Percentiles rank a stretch among this genome's conserved stretches.
phyloP scores from a whole-genome alignment of 192 early-diverging fungal genomes.

The Haplosporangium gracile region DNA sequence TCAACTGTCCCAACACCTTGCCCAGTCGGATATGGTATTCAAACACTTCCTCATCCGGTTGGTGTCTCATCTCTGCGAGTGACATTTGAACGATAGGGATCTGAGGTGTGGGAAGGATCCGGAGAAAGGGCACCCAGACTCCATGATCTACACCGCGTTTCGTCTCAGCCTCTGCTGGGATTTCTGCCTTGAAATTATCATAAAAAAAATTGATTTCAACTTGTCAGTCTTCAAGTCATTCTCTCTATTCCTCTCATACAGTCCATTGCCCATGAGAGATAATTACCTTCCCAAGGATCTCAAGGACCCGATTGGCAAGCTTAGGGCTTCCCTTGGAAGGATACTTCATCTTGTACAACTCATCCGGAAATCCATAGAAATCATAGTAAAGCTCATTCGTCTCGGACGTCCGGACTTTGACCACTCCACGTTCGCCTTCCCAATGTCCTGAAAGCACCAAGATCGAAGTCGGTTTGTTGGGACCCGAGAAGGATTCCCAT shows the following conservation, averaged over 20 bases:
- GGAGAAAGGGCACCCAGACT: constrained; percentile 76
- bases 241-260: background rate
- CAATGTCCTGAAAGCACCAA: constrained; percentile 78
- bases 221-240: background rate
- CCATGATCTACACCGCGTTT: constrained; percentile 79
- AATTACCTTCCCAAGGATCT: constrained; percentile 60
- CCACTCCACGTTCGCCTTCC: constrained; percentile 60
- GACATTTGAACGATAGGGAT: constrained; percentile 79
- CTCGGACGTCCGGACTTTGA: constrained; percentile 58
- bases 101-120: constrained; percentile 66
- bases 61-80: constrained; percentile 54
- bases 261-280: background rate
- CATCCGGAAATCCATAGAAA: constrained; percentile 73
- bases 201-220: background rate
- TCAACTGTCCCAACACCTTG: constrained; percentile 53
- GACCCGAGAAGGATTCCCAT: constrained; percentile 47
- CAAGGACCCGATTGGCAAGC: constrained; percentile 63
- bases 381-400: constrained; percentile 73
- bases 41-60: constrained; percentile 64
- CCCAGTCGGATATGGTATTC: constrained; percentile 69
- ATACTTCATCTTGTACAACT: constrained; percentile 70
- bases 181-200: constrained; percentile 44
- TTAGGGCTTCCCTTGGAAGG: constrained; percentile 67
- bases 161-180: constrained; percentile 59
- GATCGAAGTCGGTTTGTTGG: constrained; percentile 70